Base-by-base conservation (phyloP, 1,284 basidiomycete genomes). In the Puccinia horiana region DNA sequence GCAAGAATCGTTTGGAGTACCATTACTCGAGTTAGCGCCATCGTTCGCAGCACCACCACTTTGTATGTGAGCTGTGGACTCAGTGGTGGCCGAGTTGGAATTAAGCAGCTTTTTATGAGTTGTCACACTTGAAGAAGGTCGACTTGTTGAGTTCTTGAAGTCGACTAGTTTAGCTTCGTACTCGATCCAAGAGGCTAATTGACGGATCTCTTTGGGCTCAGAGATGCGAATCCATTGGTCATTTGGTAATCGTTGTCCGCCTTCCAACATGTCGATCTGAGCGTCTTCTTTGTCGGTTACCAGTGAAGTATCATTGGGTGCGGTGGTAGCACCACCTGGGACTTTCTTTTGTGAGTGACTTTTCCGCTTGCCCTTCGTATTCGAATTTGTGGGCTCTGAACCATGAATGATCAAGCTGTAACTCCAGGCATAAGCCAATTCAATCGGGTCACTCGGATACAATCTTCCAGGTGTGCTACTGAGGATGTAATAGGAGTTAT, bases 141-240 rank as follows among this genome's bases (percentile, higher is more conserved):
- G 29, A 23, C 16, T 63, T 63, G 75, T 74, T 0, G 47, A 74
- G 49, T 70, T 35, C 37, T 70, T 67, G 40, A 75, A 76, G 58
- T 76, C 74, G 29, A 76, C 29, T 14, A 82, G 44, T 58, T 76
- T 76, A n/a, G 81, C 81, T 76, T 82, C 74, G 69, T 82, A 82
- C 67, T 82, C 81, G 37, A 82, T 82, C 81, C 81, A 82, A 12
- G 52, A 67, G 63, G 70, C 81, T 26, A 82, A 42, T 72, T 82
- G 72, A 54, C 74, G 44, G 20, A 82, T 76, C 42, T 82, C 74
- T 11, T 56, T 58, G 2, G 81, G 74, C 29, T 75, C 49, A 5
- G 81, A 82, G 12, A 82, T 61, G 49, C 81, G 61, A 42, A 82
- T 69, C 81, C 81, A 82, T 58, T 70, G 61, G 72, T 82, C 81